These are phyloP conservation scores for Odontarrhena argentea DNA, from an alignment of 345 rosid genomes.

Conservation along the genomic window DNA sequence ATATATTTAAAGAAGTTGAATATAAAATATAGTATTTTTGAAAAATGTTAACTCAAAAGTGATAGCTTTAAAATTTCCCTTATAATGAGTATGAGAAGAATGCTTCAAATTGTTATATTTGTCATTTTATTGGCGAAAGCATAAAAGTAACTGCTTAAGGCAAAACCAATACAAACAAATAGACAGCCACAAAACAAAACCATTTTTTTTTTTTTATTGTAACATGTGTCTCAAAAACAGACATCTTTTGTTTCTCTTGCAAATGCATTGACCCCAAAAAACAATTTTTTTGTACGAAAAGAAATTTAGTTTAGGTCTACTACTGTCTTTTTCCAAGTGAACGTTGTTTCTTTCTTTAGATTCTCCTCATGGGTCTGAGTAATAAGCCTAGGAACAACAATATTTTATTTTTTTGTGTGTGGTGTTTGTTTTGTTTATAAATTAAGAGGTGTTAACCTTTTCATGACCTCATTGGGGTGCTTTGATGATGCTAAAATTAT, in stretches of 20 bases:
- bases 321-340: slow-evolving; percentile 33
- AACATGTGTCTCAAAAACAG: slow-evolving; percentile 38
- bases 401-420: background rate
- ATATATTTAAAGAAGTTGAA: too few relatives aligned
- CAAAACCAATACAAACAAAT: slow-evolving; percentile 29
- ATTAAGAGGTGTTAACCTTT: slow-evolving; percentile 1
- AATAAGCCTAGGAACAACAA: slow-evolving; percentile 1
- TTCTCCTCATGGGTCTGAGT: slow-evolving; percentile 35
- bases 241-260: slow-evolving; percentile 34
- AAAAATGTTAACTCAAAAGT: too few relatives aligned
- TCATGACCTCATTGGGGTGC: slow-evolving; percentile 31
- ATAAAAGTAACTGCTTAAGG: slow-evolving; percentile 16
- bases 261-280: slow-evolving; percentile 38
- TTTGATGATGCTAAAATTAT: slow-evolving; percentile 37
- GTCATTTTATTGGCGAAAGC: slow-evolving; percentile 16
- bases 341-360: slow-evolving; percentile 41
- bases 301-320: background rate
- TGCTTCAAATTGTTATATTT: slow-evolving; percentile 13
- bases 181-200: slow-evolving; percentile 28
- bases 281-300: slow-evolving; percentile 1
- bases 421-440: background rate
- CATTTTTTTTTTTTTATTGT: background rate
- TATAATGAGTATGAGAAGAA: background rate
- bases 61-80: too few relatives aligned
- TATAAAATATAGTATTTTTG: too few relatives aligned